phyloP scores from a whole-genome alignment of 306 rosid species.

The Lagenaria siceraria region DNA sequence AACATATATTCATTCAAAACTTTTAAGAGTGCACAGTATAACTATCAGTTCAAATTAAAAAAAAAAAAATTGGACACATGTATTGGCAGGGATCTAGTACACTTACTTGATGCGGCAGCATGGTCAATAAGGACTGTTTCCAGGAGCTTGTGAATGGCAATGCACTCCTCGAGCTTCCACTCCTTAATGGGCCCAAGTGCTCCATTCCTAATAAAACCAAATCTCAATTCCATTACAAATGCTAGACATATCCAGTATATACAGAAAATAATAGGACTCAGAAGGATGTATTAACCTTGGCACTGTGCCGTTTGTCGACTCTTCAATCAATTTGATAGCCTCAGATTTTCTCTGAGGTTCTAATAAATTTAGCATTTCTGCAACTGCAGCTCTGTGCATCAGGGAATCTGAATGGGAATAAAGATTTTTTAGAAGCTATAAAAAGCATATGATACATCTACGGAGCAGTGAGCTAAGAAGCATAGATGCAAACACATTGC shows the following conservation, averaged over 20 bases:
- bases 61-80: background rate
- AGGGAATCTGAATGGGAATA: conserved; percentile 54
- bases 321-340: conserved; percentile 69
- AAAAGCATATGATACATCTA: background rate
- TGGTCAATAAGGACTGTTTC: conserved; percentile 45
- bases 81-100: background rate
- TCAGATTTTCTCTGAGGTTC: conserved; percentile 56
- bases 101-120: conserved; percentile 63
- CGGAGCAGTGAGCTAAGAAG: background rate
- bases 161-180: conserved; percentile 75
- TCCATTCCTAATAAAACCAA: conserved; percentile 40
- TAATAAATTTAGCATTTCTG: conserved; percentile 59
- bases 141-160: conserved; percentile 68
- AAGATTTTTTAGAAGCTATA: background rate
- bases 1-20: background rate
- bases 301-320: conserved; percentile 41
- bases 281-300: conserved; percentile 34
- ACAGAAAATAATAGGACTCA: background rate
- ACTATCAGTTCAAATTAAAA: background rate
- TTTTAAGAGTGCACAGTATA: background rate
- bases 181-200: conserved; percentile 51
- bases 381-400: conserved; percentile 81
- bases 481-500: background rate
- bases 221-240: background rate
- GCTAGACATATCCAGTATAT: background rate